These are phyloP conservation scores for Penicillium flavigenum DNA, from an alignment of 495 filamentous ascomycete genomes.

Conservation along the genomic window DNA sequence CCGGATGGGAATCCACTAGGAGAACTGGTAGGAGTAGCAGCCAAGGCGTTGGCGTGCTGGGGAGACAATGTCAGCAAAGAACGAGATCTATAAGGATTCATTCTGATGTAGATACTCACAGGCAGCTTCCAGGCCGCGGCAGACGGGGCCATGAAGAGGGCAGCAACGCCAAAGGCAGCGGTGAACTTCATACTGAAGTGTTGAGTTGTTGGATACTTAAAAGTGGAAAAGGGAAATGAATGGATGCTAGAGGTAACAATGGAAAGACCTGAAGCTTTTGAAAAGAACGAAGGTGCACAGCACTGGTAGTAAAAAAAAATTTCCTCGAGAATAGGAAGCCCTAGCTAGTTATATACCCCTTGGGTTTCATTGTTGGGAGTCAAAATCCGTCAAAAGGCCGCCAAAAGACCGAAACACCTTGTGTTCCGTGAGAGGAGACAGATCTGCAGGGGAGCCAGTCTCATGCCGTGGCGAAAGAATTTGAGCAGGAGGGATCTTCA, in stretches of 20 bases:
- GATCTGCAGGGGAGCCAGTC: constrained; percentile 5
- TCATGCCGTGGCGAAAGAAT: constrained; percentile 2
- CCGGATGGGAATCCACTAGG: constrained; percentile 11
- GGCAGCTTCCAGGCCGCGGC: constrained; percentile 23
- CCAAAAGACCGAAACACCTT: background rate
- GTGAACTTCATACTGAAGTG: constrained; percentile 37
- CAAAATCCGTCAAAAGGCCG: constrained; percentile 1
- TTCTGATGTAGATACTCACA: constrained; percentile 1
- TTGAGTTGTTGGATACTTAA: constrained; percentile 12
- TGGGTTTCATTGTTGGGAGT: background rate
- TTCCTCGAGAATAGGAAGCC: background rate
- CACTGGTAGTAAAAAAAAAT: constrained; percentile 25
- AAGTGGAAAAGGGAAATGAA: constrained; percentile 17
- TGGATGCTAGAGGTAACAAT: constrained; percentile 20
- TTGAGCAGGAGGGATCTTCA: constrained; percentile 1
- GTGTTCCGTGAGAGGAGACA: constrained; percentile 2
- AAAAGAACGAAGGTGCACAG: constrained; percentile 31
- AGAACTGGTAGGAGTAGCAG: constrained; percentile 7
- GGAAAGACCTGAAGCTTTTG: constrained; percentile 19
- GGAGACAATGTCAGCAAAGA: background rate
- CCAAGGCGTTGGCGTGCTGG: constrained; percentile 3
- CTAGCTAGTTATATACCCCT: constrained; percentile 20
- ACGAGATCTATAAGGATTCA: background rate
- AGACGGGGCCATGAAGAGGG: constrained; percentile 27
- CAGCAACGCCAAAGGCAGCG: constrained; percentile 30